phyloP scores from a whole-genome alignment of 2,329 filamentous ascomycete species.

The Arthrobotrys iridis region DNA sequence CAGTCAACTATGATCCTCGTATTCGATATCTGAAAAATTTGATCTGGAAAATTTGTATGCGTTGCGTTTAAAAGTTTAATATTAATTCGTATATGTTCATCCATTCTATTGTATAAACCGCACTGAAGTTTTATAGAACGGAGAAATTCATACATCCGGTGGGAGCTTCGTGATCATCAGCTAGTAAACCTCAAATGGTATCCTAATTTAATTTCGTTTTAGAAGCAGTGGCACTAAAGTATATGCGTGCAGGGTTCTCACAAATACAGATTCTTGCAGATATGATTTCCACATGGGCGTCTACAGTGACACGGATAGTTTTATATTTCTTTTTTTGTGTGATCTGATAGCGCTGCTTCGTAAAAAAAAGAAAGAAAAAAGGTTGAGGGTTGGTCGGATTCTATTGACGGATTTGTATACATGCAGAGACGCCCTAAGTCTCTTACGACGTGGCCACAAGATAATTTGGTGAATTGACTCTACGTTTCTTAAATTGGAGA shows the following conservation, averaged over 20 bases:
- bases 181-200: background rate
- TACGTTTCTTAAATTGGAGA: constrained; percentile 20
- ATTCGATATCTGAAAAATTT: constrained; percentile 10
- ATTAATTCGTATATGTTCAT: constrained; percentile 2
- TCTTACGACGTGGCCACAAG: background rate
- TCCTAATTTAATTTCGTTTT: background rate
- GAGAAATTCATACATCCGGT: too few species aligned
- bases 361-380: constrained; percentile 6
- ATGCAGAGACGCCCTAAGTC: constrained; percentile 18
- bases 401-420: background rate
- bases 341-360: constrained; percentile 4
- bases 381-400: constrained; percentile 16
- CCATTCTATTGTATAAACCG: too few species aligned
- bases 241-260: constrained; percentile 14
- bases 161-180: background rate
- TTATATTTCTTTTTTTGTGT: constrained; percentile 22
- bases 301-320: constrained; percentile 36
- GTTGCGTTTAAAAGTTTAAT: background rate
- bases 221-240: background rate
- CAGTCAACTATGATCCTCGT: constrained; percentile 2
- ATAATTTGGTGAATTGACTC: background rate
- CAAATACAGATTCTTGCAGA: background rate
- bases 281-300: constrained; percentile 28
- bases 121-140: too few species aligned
- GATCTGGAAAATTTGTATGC: background rate